A percentile compares a stretch with the other conserved stretches of the same genome.
phyloP scores from a whole-genome alignment of 345 rosid species.

The Eucalyptus globulus region DNA sequence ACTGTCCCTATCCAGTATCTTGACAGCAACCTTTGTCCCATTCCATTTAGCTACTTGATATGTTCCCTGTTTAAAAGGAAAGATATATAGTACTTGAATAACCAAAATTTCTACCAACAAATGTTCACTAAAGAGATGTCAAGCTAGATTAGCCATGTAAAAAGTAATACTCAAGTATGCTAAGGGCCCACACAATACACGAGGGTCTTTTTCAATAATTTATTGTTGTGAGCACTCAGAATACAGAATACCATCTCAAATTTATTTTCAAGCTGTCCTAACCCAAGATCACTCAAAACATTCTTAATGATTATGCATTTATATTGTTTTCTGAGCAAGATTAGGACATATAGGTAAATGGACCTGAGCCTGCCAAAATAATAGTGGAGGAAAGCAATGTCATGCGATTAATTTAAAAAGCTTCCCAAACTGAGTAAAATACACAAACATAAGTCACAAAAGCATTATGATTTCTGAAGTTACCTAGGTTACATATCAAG shows the following conservation, averaged over 20 bases:
- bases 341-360: neutral
- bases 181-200: neutral
- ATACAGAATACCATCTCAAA: neutral
- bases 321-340: neutral
- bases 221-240: neutral
- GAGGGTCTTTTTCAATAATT: neutral
- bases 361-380: neutral
- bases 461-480: neutral
- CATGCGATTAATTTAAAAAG: neutral
- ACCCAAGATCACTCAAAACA: neutral
- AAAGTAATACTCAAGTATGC: neutral
- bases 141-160: neutral
- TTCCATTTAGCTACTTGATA: constrained; percentile 99
- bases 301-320: neutral
- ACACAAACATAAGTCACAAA: neutral
- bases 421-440: neutral
- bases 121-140: neutral
- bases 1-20: constrained; percentile 78
- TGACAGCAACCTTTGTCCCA: constrained; percentile 86
- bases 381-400: neutral
- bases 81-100: neutral
- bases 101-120: neutral
- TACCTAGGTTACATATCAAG: neutral
- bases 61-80: constrained; percentile 40
- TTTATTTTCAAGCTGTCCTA: neutral